Base-by-base conservation (phyloP, 2,329 filamentous ascomycete genomes). In the Penicillium oxalicum region DNA sequence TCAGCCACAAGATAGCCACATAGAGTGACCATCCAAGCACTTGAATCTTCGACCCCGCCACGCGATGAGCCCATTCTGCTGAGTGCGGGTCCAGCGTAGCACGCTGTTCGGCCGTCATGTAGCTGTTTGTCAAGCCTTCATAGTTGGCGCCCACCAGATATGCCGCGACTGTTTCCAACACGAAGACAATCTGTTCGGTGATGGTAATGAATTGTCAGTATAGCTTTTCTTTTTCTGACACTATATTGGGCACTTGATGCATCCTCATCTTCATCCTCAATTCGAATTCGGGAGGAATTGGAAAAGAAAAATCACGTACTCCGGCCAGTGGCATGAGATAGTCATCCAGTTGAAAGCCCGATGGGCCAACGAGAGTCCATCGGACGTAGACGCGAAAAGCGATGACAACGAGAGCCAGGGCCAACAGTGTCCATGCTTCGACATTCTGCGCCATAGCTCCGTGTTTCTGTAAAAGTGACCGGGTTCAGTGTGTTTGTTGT, bases 21-120 rank as follows among this genome's bases (percentile, higher is more conserved):
- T 81, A 82, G 26, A 70, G 63, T n/a, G 72, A 72, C 77, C 77
- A 81, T 5, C 77, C 76, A 1, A 74, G 66, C 1, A 80, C 56
- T 49, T 77, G 74, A 6, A 75, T 73, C 53, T 78, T 75, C 3
- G 73, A 78, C 0, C 79, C 79, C 12, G 70, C 58, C 0, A 78
- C 63, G 18, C 78, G 72, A 47, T 70, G 52, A 4, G 63, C 57
- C 55, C 73, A 79, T 54, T 81, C 77, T 1, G 59, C 57, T 11
- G 72, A 72, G 12, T 61, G 48, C 0, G 72, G 67, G 9, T 69
- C 64, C n/a, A 82, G 59, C 0, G 66, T 61, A 3, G 60, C 64
- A 11, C 80, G 74, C 49, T 78, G 55, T 27, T 70, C 71, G 11
- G 71, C 58, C 2, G 77, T 75, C 76, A 83, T 80, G 45, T 72